Conservation (phyloP, 306 rosid genomes). For the Inga laurina region DNA sequence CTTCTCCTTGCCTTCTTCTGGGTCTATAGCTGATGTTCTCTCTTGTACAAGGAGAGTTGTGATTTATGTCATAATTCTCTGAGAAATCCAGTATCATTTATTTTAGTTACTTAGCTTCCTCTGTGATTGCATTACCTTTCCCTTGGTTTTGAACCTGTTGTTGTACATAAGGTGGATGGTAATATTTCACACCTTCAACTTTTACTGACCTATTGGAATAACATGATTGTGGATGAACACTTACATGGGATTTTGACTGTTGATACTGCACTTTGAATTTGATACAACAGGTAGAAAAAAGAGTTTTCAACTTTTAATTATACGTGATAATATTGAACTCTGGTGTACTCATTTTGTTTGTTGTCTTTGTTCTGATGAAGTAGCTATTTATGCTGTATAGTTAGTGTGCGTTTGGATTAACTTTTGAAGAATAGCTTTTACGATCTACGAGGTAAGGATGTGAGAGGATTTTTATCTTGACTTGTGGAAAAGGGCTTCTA, state of each 20-base stretch:
- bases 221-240: background rate
- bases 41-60: conserved; percentile 9
- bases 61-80: background rate
- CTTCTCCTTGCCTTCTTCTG: conserved; percentile 7
- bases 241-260: background rate
- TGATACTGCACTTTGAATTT: background rate
- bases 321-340: background rate
- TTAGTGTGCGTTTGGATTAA: no score
- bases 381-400: background rate
- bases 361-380: background rate
- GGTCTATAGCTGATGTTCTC: conserved; percentile 19
- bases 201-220: background rate
- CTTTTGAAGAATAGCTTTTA: no score
- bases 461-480: no score
- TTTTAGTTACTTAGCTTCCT: background rate
- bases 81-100: background rate
- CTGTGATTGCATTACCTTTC: background rate
- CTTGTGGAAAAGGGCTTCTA: no score
- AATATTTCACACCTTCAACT: background rate
- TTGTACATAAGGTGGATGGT: background rate
- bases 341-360: background rate
- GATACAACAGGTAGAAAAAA: background rate
- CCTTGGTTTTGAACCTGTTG: background rate
- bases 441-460: no score
- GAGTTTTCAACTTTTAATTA: background rate